These are phyloP conservation scores for Aspergillus ochraceus DNA, from an alignment of 2,329 filamentous ascomycete species.

Conservation along the genomic window DNA sequence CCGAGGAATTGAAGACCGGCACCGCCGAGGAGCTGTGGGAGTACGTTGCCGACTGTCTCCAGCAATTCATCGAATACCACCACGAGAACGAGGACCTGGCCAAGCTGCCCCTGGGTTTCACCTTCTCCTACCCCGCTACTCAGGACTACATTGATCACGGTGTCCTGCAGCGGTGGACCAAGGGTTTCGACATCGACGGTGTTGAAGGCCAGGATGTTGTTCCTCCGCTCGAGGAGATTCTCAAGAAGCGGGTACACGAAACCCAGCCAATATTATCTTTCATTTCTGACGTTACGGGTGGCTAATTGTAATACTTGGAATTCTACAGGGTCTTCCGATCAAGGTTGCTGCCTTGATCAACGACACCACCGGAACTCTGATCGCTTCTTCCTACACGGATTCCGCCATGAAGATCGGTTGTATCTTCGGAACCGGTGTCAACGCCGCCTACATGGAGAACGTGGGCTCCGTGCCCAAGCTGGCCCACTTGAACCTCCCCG, in stretches of 20 bases:
- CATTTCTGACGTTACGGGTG: neutral
- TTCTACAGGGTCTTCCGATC: conserved; percentile 74
- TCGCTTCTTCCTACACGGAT: conserved; percentile 97
- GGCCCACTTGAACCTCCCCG: conserved; percentile 81
- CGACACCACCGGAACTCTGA: conserved; percentile 94
- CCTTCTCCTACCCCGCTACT: conserved; percentile 92
- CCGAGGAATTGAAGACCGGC: conserved; percentile 85
- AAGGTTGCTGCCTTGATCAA: conserved; percentile 93
- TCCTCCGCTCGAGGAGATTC: conserved; percentile 77
- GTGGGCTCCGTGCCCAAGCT: conserved; percentile 91
- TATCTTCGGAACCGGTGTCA: conserved; percentile 98
- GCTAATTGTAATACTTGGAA: neutral
- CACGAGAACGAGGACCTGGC: conserved; percentile 64
- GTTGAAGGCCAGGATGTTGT: conserved; percentile 91
- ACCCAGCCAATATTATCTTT: neutral
- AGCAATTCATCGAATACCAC: conserved; percentile 86
- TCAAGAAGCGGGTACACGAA: conserved; percentile 63
- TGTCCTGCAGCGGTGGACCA: conserved; percentile 92
- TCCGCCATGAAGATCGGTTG: conserved; percentile 89
- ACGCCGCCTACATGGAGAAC: conserved; percentile 97
- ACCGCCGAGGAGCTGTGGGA: conserved; percentile 86
- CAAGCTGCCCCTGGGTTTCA: conserved; percentile 80
- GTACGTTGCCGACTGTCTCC: conserved; percentile 88
- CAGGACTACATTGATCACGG: conserved; percentile 94
- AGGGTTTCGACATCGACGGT: conserved; percentile 91